A percentile compares a stretch with the other conserved stretches of the same genome.
Conservation (phyloP, 75 land plant species). For the Larix kaempferi region DNA sequence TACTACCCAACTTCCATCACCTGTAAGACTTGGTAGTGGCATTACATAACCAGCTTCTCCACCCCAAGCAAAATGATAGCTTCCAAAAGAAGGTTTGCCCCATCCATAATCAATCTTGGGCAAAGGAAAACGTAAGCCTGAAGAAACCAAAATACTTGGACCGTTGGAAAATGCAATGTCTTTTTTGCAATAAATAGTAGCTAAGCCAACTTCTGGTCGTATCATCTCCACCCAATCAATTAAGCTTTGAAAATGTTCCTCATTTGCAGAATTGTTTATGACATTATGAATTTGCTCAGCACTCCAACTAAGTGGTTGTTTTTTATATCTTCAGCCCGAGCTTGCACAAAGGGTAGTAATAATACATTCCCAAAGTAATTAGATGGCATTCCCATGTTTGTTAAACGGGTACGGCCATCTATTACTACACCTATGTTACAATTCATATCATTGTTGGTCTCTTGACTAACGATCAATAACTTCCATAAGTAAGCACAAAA, state of each 20-base stretch:
- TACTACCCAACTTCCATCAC: too few relatives aligned
- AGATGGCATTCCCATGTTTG: background rate
- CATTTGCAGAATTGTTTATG: conserved; percentile 11
- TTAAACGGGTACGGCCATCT: conserved; percentile 32
- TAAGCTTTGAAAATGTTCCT: conserved; percentile 38
- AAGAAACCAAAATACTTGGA: conserved; percentile 36
- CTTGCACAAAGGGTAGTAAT: conserved; percentile 23
- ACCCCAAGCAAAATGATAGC: conserved; percentile 55
- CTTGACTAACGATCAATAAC: conserved; percentile 7
- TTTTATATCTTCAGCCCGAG: conserved; percentile 3
- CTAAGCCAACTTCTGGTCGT: conserved; percentile 17
- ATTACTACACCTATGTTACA: conserved; percentile 41
- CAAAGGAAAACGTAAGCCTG: conserved; percentile 36
- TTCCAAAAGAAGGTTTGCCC: conserved; percentile 39
- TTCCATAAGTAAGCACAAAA: conserved; percentile 39
- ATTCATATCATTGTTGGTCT: background rate
- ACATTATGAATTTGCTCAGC: conserved; percentile 30
- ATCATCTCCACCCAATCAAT: conserved; percentile 44
- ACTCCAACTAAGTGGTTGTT: conserved; percentile 18
- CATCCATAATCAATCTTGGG: conserved; percentile 49
- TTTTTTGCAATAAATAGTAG: conserved; percentile 21
- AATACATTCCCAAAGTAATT: conserved; percentile 51
- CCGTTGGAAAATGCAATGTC: background rate
- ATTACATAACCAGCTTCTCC: conserved; percentile 45
- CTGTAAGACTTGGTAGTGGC: conserved; percentile 27